These are phyloP conservation scores for Thalassiosira profunda DNA, from an alignment of 108 stramenopile genomes.

Conservation along the genomic window DNA sequence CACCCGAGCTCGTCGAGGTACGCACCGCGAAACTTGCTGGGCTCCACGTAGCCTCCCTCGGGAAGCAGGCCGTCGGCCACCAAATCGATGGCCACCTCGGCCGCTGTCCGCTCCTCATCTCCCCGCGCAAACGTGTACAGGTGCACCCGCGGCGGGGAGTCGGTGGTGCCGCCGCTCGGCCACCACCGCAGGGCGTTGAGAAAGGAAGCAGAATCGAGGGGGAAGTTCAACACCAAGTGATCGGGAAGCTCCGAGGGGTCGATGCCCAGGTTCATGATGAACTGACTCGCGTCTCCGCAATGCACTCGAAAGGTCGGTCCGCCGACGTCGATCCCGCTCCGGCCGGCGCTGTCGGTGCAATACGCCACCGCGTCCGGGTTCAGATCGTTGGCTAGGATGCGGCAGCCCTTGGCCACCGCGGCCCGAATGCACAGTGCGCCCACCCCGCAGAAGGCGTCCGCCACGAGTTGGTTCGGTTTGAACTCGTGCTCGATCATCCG, in stretches of 20 bases:
- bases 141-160: constrained; percentile 62
- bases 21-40: constrained; percentile 51
- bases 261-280: constrained; percentile 70
- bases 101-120: constrained; percentile 35
- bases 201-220: constrained; percentile 69
- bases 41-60: constrained; percentile 40
- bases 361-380: constrained; percentile 78
- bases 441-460: constrained; percentile 96
- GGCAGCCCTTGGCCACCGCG: constrained; percentile 47
- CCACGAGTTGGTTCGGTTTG: constrained; percentile 60
- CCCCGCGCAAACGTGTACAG: constrained; percentile 81
- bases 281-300: constrained; percentile 84
- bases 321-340: constrained; percentile 42
- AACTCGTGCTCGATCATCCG: constrained; percentile 71
- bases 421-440: constrained; percentile 94
- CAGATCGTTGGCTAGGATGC: constrained; percentile 92
- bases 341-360: constrained; percentile 49
- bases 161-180: constrained; percentile 36
- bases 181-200: constrained; percentile 82
- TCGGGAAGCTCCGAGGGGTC: constrained; percentile 50
- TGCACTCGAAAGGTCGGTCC: constrained; percentile 25
- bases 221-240: constrained; percentile 88
- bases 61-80: constrained; percentile 75
- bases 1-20: constrained; percentile 74
- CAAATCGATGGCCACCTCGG: constrained; percentile 72